Base-by-base conservation (phyloP, 1,139 yeast species). In the Hanseniaspora uvarum region DNA sequence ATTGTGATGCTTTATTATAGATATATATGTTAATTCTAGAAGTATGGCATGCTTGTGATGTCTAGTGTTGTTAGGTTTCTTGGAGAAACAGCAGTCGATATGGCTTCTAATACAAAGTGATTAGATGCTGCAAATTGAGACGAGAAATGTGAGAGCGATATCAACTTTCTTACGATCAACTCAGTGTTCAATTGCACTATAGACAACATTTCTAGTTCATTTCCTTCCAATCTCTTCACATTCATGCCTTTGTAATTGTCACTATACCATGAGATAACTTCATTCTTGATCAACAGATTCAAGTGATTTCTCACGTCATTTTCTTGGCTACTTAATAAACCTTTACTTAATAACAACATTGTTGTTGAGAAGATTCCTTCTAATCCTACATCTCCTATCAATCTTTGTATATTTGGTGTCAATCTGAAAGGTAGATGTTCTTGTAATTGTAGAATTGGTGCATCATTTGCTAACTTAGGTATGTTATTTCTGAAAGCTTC, bases 391-490 rank as follows among this genome's bases (percentile, higher is more conserved):
- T 89, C 95, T 36, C 98, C 98, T 73, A 94, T 87, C 63, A 92
- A 75, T 60, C 85, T 83, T 68, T 92, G 98, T 56, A 94, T 79
- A 65, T 94, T 94, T 40, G 98, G 98, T 5, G 99, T 92, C 64
- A 94, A 76, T 64, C 99, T 77, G 77, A 94, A 92, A 41, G 98
- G 97, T 52, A 92, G 97, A 60, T 88, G 80, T 66, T 94, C 99
- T n/a, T 89, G 81, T 62, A 88, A 87, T 65, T 85, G 86, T 73
- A 92, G 88, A 38, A 92, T 76, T 31, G 99, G 98, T 0, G 94
- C 83, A 62, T 81, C 87, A 54, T 80, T 68, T 4, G 79, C 75
- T 31, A 83, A 75, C 62, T 75, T 77, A 59, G 80, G 76, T 57
- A 74, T 76, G 28, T 71, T 68, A 56, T 71, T 74, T 14, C 86